These are phyloP conservation scores for Cubamyces sp. DNA, from an alignment of 768 basidiomycete species.

Conservation along the genomic window DNA sequence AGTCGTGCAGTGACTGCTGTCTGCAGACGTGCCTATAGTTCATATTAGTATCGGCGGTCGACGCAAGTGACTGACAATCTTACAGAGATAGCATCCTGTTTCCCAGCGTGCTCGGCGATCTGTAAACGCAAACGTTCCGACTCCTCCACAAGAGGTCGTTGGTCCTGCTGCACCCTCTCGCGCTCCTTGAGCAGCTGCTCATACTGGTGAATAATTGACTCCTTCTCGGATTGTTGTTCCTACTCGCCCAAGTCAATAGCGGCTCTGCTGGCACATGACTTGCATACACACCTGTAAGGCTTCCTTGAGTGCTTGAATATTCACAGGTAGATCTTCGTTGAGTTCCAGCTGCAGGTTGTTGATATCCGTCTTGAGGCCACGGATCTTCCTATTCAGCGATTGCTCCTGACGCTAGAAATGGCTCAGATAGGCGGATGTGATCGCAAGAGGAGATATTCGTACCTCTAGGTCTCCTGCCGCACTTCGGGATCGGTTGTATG, in stretches of 20 bases:
- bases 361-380: constrained; percentile 38
- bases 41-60: constrained; percentile 7
- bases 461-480: constrained; percentile 33
- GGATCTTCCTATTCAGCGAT: constrained; percentile 12
- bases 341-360: constrained; percentile 56
- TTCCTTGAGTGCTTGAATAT: constrained; percentile 58
- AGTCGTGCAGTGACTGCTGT: constrained; percentile 53
- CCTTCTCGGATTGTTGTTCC: constrained; percentile 62
- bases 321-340: constrained; percentile 71
- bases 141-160: constrained; percentile 47
- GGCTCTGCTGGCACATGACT: neutral
- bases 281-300: constrained; percentile 51
- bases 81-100: constrained; percentile 49
- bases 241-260: constrained; percentile 31
- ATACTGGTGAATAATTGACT: constrained; percentile 51
- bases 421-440: neutral
- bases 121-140: constrained; percentile 49
- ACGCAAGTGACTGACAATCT: constrained; percentile 24
- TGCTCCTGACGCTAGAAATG: constrained; percentile 17
- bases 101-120: constrained; percentile 55
- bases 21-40: constrained; percentile 51
- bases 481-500: constrained; percentile 36
- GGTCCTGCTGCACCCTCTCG: constrained; percentile 49
- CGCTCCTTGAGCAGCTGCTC: constrained; percentile 49
- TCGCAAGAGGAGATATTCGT: neutral